Percentiles rank a stretch among this genome's conserved stretches.
These are phyloP conservation scores for Aspergillus ostianus DNA, from an alignment of 495 filamentous ascomycete genomes.

Conservation along the genomic window DNA sequence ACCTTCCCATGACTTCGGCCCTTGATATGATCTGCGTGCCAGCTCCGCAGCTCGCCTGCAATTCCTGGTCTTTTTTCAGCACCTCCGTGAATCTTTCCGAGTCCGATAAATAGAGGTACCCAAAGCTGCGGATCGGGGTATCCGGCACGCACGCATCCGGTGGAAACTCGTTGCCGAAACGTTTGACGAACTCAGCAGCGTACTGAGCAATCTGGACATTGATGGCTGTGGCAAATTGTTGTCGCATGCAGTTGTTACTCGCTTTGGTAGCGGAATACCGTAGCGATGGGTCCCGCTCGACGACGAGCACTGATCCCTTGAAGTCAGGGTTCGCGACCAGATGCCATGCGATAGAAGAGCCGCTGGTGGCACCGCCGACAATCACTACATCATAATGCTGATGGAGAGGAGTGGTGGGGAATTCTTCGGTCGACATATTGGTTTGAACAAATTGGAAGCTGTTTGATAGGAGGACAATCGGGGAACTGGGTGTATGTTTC, in stretches of 20 bases:
- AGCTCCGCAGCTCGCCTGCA: conserved; percentile 1
- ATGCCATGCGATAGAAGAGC: conserved; percentile 7
- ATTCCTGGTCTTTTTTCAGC: conserved; percentile 2
- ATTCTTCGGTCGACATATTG: neutral
- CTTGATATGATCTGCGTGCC: neutral
- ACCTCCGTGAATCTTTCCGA: neutral
- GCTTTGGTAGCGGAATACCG: conserved; percentile 8
- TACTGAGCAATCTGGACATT: conserved; percentile 8
- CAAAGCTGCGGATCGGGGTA: conserved; percentile 2
- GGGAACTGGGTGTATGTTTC: too few species aligned
- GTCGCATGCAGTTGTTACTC: conserved; percentile 9
- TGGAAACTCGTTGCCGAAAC: neutral
- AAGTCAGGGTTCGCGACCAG: conserved; percentile 4
- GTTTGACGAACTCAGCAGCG: conserved; percentile 2
- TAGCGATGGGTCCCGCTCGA: conserved; percentile 5
- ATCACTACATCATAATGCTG: conserved; percentile 8
- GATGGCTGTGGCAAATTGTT: conserved; percentile 8
- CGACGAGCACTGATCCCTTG: conserved; percentile 4
- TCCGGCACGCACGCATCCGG: neutral
- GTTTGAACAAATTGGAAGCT: too few species aligned
- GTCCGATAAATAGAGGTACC: conserved; percentile 7
- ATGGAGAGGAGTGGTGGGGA: neutral
- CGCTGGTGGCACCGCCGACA: conserved; percentile 3
- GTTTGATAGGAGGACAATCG: too few species aligned
- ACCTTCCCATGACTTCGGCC: neutral